These are phyloP conservation scores for Gracilaria vermiculophylla DNA, from an alignment of 23 red algal species.

Conservation along the genomic window DNA sequence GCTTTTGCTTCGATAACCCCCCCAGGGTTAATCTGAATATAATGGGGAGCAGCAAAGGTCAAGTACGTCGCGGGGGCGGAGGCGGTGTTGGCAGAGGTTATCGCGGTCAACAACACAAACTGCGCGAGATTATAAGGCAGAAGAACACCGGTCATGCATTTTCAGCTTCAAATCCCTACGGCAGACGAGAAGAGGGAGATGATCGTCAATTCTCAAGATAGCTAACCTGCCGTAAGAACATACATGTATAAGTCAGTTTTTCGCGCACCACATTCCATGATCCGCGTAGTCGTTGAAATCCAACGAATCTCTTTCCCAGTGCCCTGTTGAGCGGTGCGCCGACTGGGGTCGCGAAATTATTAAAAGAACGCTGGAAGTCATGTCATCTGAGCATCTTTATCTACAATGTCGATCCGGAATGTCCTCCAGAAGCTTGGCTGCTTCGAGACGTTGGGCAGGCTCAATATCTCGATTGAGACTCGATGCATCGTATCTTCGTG, in stretches of 20 bases:
- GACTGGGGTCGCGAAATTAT: not conserved
- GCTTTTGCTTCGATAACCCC: slow-evolving; percentile 91
- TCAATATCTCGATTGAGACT: slow-evolving; percentile 24
- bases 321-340: not conserved
- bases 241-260: not conserved
- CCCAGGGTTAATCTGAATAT: slow-evolving; percentile 81
- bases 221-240: not conserved
- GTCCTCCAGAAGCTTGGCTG: slow-evolving; percentile 1
- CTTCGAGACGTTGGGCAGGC: not conserved
- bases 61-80: slow-evolving; percentile 67
- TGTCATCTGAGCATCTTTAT: not conserved
- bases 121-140: slow-evolving; percentile 55
- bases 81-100: slow-evolving; percentile 65
- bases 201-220: slow-evolving; percentile 56
- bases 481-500: not conserved
- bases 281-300: not conserved
- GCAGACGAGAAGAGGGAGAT: slow-evolving; percentile 56
- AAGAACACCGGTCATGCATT: slow-evolving; percentile 75
- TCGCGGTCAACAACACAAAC: slow-evolving; percentile 44
- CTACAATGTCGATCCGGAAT: slow-evolving; percentile 12
- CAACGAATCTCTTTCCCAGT: not conserved
- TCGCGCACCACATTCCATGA: not conserved
- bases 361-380: not conserved
- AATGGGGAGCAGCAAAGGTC: slow-evolving; percentile 64
- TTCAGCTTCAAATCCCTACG: slow-evolving; percentile 86